A percentile compares a stretch with the other conserved stretches of the same genome.
phyloP scores from a whole-genome alignment of 2,329 filamentous ascomycete genomes.

The Amauroascus verrucosus region DNA sequence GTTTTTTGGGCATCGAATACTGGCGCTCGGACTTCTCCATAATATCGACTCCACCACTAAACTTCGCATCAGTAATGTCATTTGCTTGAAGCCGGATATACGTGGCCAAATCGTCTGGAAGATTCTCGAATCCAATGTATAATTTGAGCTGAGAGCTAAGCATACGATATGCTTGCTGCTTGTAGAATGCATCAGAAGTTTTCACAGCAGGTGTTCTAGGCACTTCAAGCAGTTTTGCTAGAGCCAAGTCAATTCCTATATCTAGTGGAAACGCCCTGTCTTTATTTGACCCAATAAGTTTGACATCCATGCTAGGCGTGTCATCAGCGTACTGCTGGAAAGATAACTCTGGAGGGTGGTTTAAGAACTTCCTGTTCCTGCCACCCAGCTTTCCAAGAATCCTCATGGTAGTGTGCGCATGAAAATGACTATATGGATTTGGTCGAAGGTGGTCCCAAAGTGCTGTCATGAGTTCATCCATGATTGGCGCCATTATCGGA shows the following conservation, averaged over 20 bases:
- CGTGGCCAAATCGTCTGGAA: constrained; percentile 81
- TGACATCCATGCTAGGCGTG: constrained; percentile 72
- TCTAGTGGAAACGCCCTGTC: constrained; percentile 80
- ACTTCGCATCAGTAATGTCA: constrained; percentile 64
- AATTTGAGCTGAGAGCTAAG: constrained; percentile 85
- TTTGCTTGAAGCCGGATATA: constrained; percentile 81
- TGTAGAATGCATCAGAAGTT: constrained; percentile 73
- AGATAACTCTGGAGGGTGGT: constrained; percentile 69
- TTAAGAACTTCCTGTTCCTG: constrained; percentile 90
- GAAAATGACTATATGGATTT: constrained; percentile 91
- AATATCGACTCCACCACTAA: constrained; percentile 56
- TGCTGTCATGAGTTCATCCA: constrained; percentile 96
- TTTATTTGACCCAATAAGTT: constrained; percentile 77
- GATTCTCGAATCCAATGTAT: constrained; percentile 71
- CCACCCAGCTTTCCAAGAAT: constrained; percentile 95
- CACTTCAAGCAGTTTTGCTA: constrained; percentile 74
- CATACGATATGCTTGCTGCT: constrained; percentile 81
- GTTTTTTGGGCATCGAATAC: constrained; percentile 76
- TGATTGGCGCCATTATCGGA: constrained; percentile 97
- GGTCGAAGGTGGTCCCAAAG: constrained; percentile 92
- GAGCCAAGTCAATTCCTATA: constrained; percentile 77
- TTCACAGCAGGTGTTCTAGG: constrained; percentile 52
- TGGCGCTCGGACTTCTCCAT: constrained; percentile 68
- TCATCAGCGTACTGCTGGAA: constrained; percentile 85
- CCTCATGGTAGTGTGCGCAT: constrained; percentile 93